phyloP scores from a whole-genome alignment of 2,329 filamentous ascomycete species.

The Massarina eburnea region DNA sequence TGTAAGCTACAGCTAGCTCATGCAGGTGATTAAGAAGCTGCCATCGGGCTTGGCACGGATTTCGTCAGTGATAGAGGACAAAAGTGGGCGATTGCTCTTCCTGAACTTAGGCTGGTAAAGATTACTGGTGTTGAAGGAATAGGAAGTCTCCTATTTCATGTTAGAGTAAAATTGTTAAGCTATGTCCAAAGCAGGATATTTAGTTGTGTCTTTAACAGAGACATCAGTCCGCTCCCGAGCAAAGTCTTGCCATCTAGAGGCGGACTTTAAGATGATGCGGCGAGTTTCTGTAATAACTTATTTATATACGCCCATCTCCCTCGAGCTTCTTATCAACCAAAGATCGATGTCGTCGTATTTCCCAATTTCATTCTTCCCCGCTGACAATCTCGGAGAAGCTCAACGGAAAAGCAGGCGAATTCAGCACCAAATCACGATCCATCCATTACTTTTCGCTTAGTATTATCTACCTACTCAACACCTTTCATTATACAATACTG shows the following conservation, averaged over 20 bases:
- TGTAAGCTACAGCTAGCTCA: no score
- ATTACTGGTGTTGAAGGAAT: constrained; percentile 62
- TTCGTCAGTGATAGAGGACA: constrained; percentile 63
- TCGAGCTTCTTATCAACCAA: no score
- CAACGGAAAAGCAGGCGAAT: no score
- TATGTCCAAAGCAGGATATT: not conserved
- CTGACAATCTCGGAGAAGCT: no score
- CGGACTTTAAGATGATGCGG: constrained; percentile 61
- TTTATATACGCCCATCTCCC: no score
- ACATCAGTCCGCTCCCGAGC: constrained; percentile 60
- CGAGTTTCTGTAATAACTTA: constrained; percentile 62
- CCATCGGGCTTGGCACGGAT: constrained; percentile 65
- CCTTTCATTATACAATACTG: no score
- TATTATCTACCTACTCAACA: no score
- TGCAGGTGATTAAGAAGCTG: constrained; percentile 64
- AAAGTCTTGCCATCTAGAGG: constrained; percentile 60
- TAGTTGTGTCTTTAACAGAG: constrained; percentile 58
- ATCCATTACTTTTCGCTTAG: no score
- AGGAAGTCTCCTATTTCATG: constrained; percentile 57
- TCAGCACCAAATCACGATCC: no score
- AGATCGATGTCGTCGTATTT: no score
- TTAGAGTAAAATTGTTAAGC: not conserved
- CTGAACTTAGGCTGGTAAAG: constrained; percentile 61
- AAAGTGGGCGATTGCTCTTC: constrained; percentile 62
- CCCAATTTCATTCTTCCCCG: no score